phyloP scores from a whole-genome alignment of 495 filamentous ascomycete genomes.

The Hypoxylon perforatum region DNA sequence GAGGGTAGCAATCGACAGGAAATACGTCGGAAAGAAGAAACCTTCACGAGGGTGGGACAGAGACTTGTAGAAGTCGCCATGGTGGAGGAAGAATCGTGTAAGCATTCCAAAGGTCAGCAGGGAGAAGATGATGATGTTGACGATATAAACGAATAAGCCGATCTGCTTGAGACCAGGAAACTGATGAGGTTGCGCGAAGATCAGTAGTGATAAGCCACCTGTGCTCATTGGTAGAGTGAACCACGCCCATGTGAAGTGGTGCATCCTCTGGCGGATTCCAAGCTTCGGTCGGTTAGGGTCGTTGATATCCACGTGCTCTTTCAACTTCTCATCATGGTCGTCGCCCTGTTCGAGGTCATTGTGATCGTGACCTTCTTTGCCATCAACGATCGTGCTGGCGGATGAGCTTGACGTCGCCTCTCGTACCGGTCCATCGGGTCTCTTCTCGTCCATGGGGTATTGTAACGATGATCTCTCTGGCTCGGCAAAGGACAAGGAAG shows the following conservation, averaged over 20 bases:
- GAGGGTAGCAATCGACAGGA: constrained; percentile 71
- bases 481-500: constrained; percentile 10
- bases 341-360: constrained; percentile 28
- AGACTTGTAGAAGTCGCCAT: constrained; percentile 62
- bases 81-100: constrained; percentile 67
- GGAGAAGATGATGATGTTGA: constrained; percentile 71
- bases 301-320: constrained; percentile 30
- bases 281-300: constrained; percentile 41
- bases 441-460: constrained; percentile 31
- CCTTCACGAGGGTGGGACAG: constrained; percentile 71
- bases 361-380: constrained; percentile 25
- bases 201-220: constrained; percentile 70
- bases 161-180: constrained; percentile 69
- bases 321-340: constrained; percentile 9
- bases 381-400: constrained; percentile 28
- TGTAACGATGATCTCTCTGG: constrained; percentile 9
- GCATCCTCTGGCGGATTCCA: constrained; percentile 59
- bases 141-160: constrained; percentile 69
- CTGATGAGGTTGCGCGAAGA: constrained; percentile 67
- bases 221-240: constrained; percentile 74
- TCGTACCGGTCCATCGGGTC: constrained; percentile 4
- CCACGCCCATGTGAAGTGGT: constrained; percentile 78
- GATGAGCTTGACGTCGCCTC: constrained; percentile 23
- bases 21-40: constrained; percentile 76
- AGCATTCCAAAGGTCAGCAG: constrained; percentile 62